Percentiles rank a stretch among this genome's conserved stretches.
Evolutionary conservation across 2,329 filamentous ascomycete species (phyloP).

Genomic region (Alternaria postmessia): DNA sequence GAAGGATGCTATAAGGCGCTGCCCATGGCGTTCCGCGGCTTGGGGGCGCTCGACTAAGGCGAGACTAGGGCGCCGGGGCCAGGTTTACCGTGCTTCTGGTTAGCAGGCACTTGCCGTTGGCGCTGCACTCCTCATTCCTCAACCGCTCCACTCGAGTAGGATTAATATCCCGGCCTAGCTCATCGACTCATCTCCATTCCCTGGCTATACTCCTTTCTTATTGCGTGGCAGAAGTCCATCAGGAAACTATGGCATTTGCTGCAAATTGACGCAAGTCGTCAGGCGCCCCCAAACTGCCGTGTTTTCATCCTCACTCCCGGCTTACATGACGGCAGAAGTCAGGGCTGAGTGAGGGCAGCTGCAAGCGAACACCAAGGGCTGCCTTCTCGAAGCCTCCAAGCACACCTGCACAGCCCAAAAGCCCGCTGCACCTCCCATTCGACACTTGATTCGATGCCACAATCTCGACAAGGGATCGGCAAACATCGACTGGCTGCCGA

Average conservation of each 20-base stretch:
- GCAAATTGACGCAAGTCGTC: background rate
- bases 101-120: slow-evolving; percentile 8
- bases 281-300: slow-evolving; percentile 1
- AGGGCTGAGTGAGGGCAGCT: slow-evolving; percentile 1
- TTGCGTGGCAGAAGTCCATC: background rate
- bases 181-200: slow-evolving; percentile 1
- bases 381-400: slow-evolving; percentile 10
- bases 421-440: slow-evolving; percentile 7
- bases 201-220: slow-evolving; percentile 1
- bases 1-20: slow-evolving; percentile 17
- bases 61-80: slow-evolving; percentile 8
- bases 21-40: slow-evolving; percentile 5
- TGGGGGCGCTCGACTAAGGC: slow-evolving; percentile 4
- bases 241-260: background rate
- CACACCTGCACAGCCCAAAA: background rate
- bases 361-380: background rate
- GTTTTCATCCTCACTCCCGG: background rate
- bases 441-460: background rate
- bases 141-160: slow-evolving; percentile 6
- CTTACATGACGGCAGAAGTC: slow-evolving; percentile 2
- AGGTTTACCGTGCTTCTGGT: slow-evolving; percentile 1
- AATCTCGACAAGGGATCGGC: slow-evolving; percentile 6
- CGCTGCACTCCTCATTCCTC: slow-evolving; percentile 8
- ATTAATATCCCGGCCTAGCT: background rate
- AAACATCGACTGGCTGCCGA: slow-evolving; percentile 1